Evolutionary conservation across 352 stramenopile genomes (phyloP), one percentile per base, ranked within the genome.

Genomic region (Blastocystis sp.): DNA sequence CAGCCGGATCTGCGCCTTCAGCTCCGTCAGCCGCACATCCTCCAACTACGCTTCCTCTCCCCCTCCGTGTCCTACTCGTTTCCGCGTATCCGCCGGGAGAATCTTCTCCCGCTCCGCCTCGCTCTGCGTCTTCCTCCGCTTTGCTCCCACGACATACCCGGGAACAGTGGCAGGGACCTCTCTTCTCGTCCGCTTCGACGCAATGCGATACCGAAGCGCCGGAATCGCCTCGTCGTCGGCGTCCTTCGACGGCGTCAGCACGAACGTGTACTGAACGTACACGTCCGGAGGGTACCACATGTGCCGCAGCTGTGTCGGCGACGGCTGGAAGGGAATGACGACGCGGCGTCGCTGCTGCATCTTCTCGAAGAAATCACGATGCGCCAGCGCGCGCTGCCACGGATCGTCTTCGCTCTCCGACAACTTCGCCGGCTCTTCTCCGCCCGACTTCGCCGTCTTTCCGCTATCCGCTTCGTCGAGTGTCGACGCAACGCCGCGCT

Each of bases 291-390:
- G 63, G 42, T 49, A 73, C 18, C 4, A 73, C n/a, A 7, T 54
- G 42, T 73, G 63, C 9, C 21, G 18, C 18, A 73, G 44, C 34
- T 53, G 4, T 18, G 32, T n/a, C 18, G 63, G 36, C 7, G 63
- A 73, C 6, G 63, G 27, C n/a, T 73, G 63, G 42, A 54, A 73
- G 4, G 63, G 63, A 27, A 73, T 54, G 24, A 73, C 63, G 18
- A 73, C 63, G 11, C 63, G 9, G n/a, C 63, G 27, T 16, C 63
- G 32, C 27, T 73, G 36, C 63, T 53, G 63, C 32, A 73, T 48
- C 36, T 32, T 6, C 11, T 73, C 38, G 21, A 49, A 53, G 16
- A 27, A 16, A 21, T 34, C 4, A 8, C 42, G 36, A 36, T 73
- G 63, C 18, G n/a, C 14, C 42, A 34, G 9, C 1, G 38, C 63